Base-by-base conservation (phyloP, 2,329 filamentous ascomycete species). In the Nigrospora osmanthi region DNA sequence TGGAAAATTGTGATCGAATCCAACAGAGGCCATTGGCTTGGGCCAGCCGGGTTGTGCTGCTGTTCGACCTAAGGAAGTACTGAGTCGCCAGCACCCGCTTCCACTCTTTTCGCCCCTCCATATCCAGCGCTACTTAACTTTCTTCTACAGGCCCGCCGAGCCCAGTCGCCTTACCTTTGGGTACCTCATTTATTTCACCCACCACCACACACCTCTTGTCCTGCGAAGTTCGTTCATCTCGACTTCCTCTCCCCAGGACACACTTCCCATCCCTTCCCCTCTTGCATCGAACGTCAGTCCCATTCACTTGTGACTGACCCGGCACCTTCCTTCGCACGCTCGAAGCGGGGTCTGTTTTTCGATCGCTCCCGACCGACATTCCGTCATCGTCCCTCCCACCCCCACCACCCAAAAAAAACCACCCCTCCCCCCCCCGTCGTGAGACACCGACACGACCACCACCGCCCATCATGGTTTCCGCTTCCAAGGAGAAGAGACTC, bases 401-500 rank as follows among this genome's bases (percentile, higher is more conserved):
- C 23, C 39, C 28, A 23, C 33, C n/a, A 14, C 11, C 34, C 39
- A 33, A 41, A 31, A 23, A 15, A 14, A 42, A 28, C 40, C 40
- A 28, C 23, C 32, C 23, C 33, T 31, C 19, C 13, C 16, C 4
- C 19, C 13, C 16, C 4, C 23, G 23, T 28, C 23, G 23, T 28
- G 23, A 28, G 23, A 28, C 23, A 28, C 23, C 23, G 19, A 23
- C 23, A 35, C 33, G 31, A 42, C 48, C 69, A 80, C 64, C 4
- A 7, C 23, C 23, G 23, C 23, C 23, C 23, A 28, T 28, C 38
- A 85, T 85, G 80, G 74, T 83, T 61, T 85, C 81, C 50, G 71
- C 80, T 51, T 81, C 81, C 62, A 86, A 86, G 69, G 80, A 83
- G 58, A 85, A 84, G 73, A 75, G 82, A 66, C 75, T 85, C 53